A percentile compares a stretch with the other conserved stretches of the same genome.
Evolutionary conservation across 345 rosid species (phyloP).

Genomic region (Citrus trifoliata): DNA sequence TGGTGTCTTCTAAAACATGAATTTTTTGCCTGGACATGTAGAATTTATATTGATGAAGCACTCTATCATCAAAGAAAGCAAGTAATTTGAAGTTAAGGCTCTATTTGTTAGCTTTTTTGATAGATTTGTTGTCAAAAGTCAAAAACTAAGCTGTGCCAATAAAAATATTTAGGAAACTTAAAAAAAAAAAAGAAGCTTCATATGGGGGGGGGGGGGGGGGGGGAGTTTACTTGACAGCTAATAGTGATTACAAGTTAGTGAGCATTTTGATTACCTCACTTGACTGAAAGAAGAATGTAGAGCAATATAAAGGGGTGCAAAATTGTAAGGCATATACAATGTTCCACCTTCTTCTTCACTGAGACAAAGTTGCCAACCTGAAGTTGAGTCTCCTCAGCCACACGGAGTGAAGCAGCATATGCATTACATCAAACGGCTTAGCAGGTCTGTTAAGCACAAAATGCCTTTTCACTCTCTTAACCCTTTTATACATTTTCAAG

Average conservation of each 20-base stretch:
- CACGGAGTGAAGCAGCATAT: constrained; percentile 50
- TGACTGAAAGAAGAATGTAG: too few relatives aligned
- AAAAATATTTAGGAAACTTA: too few relatives aligned
- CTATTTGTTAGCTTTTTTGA: too few relatives aligned
- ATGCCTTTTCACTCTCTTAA: constrained; percentile 35
- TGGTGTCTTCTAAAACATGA: not conserved
- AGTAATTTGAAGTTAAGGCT: not conserved
- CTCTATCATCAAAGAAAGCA: not conserved
- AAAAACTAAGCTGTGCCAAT: too few relatives aligned
- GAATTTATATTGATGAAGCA: not conserved
- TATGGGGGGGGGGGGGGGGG: too few relatives aligned
- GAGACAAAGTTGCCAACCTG: constrained; percentile 6
- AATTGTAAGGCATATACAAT: not conserved
- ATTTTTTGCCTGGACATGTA: not conserved
- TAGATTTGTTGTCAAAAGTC: too few relatives aligned
- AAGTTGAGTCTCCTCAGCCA: constrained; percentile 56
- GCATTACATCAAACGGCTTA: constrained; percentile 44
- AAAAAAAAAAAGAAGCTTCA: too few relatives aligned
- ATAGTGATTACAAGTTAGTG: too few relatives aligned
- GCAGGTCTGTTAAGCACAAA: constrained; percentile 46
- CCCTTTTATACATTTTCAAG: constrained; percentile 33
- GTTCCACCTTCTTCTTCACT: not conserved
- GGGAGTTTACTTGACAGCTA: too few relatives aligned
- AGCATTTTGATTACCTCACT: too few relatives aligned
- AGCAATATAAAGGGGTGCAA: too few relatives aligned